phyloP scores from a whole-genome alignment of 495 filamentous ascomycete genomes.

The Sporormia fimetaria region DNA sequence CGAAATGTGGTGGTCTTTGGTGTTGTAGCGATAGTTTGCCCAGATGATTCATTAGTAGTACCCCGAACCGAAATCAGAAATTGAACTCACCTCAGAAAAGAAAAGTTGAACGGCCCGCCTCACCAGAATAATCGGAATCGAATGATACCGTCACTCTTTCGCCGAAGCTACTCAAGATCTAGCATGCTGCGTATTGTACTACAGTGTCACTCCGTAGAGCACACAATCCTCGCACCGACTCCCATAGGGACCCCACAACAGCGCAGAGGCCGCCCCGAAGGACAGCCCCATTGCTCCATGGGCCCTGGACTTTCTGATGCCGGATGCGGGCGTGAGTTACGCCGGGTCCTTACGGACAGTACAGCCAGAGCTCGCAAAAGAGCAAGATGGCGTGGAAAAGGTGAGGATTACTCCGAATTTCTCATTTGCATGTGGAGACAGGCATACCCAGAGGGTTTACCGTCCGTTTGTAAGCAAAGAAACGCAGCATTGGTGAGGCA shows the following conservation, averaged over 20 bases:
- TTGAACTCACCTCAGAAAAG: constrained; percentile 47
- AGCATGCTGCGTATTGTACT: constrained; percentile 99
- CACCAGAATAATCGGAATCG: constrained; percentile 98
- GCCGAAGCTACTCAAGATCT: constrained; percentile 34
- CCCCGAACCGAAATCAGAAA: constrained; percentile 12
- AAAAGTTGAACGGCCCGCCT: constrained; percentile 63
- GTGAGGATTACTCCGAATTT: constrained; percentile 99
- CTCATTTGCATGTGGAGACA: constrained; percentile 70
- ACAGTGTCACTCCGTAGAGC: constrained; percentile 56
- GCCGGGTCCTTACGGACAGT: constrained; percentile 88
- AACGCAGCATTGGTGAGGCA: constrained; percentile 97
- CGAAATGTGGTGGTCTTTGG: background rate
- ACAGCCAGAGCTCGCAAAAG: constrained; percentile 31
- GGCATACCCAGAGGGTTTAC: constrained; percentile 22
- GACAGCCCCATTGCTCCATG: constrained; percentile 32
- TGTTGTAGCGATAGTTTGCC: background rate
- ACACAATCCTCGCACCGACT: constrained; percentile 40
- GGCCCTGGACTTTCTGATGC: constrained; percentile 96
- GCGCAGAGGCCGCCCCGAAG: constrained; percentile 12
- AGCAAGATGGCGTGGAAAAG: constrained; percentile 38
- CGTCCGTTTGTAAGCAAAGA: constrained; percentile 96
- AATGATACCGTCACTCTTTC: constrained; percentile 57
- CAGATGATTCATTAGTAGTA: constrained; percentile 28
- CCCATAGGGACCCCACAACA: constrained; percentile 30
- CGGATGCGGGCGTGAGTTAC: constrained; percentile 88